These are phyloP conservation scores for Boletus patriciae DNA, from an alignment of 768 basidiomycete genomes.

Conservation along the genomic window DNA sequence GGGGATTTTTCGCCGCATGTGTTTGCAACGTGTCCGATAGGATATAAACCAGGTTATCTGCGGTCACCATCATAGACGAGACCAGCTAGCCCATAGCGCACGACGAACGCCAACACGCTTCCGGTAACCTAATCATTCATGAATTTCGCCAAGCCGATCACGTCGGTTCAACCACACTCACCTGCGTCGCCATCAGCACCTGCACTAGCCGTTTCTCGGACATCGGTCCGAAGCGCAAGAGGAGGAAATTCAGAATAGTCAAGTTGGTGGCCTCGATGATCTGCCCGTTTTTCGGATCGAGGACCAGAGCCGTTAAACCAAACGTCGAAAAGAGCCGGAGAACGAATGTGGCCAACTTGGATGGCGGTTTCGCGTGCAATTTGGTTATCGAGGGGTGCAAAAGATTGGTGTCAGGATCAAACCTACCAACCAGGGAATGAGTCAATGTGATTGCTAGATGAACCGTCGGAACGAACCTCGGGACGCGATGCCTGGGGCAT, in stretches of 20 bases:
- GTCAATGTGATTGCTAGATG: neutral
- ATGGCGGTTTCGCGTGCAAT: constrained; percentile 56
- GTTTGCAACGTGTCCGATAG: too few relatives aligned
- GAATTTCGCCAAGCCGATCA: constrained; percentile 3
- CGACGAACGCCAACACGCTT: constrained; percentile 77
- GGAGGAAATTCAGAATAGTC: constrained; percentile 85
- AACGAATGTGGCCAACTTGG: constrained; percentile 49
- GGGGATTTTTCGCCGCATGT: too few relatives aligned
- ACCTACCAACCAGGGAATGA: constrained; percentile 42
- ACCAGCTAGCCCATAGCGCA: constrained; percentile 88
- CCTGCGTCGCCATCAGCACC: constrained; percentile 73
- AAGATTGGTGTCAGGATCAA: constrained; percentile 71
- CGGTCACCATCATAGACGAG: constrained; percentile 92
- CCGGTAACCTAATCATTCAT: constrained; percentile 54
- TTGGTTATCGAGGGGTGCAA: constrained; percentile 71
- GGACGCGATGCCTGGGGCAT: constrained; percentile 92
- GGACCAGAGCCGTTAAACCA: constrained; percentile 64
- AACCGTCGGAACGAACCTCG: constrained; percentile 54
- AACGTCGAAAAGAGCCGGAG: constrained; percentile 62
- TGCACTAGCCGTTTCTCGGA: constrained; percentile 77
- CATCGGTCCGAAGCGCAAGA: constrained; percentile 82
- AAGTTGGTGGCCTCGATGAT: constrained; percentile 82
- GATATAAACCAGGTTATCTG: constrained; percentile 42
- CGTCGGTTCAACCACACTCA: constrained; percentile 27
- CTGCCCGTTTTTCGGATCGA: constrained; percentile 51